These are phyloP conservation scores for Ganoderma multipileum DNA, from an alignment of 1,284 basidiomycete genomes.

Conservation along the genomic window DNA sequence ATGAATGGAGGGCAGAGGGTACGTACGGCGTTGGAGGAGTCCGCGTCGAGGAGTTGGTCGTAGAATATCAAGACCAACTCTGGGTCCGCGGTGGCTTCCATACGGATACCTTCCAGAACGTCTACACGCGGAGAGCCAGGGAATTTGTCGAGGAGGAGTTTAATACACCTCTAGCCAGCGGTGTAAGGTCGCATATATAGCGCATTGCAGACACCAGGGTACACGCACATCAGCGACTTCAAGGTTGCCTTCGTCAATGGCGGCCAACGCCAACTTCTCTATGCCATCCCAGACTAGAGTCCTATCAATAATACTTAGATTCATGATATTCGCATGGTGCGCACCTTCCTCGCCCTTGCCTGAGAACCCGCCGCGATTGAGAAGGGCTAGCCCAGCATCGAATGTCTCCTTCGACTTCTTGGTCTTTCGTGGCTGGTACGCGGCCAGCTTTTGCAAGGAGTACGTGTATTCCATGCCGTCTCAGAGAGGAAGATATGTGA, in stretches of 20 bases:
- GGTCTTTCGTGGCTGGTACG: slow-evolving; percentile 70
- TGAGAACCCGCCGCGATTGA: slow-evolving; percentile 56
- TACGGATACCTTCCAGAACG: slow-evolving; percentile 84
- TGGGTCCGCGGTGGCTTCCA: slow-evolving; percentile 78
- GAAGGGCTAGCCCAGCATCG: slow-evolving; percentile 63
- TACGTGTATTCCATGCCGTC: slow-evolving; percentile 48
- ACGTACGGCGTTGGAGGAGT: slow-evolving; percentile 82
- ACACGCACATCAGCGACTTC: slow-evolving; percentile 84
- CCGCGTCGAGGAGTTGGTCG: slow-evolving; percentile 67
- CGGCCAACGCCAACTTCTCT: slow-evolving; percentile 89
- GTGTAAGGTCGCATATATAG: slow-evolving; percentile 18
- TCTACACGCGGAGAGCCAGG: slow-evolving; percentile 85
- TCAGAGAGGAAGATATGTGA: neutral
- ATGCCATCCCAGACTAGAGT: slow-evolving; percentile 83
- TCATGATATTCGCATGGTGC: neutral
- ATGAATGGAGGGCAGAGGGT: neutral
- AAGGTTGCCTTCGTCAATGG: slow-evolving; percentile 82
- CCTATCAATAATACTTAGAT: neutral
- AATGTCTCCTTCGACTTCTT: slow-evolving; percentile 78
- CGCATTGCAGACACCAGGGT: slow-evolving; percentile 11
- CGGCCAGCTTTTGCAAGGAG: slow-evolving; percentile 72
- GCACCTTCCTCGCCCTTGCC: slow-evolving; percentile 70
- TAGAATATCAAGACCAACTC: slow-evolving; percentile 76
- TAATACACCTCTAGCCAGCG: slow-evolving; percentile 64
- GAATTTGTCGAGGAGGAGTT: slow-evolving; percentile 75